Evolutionary conservation across 169 alveolate genomes (phyloP).

Genomic region (Eimeria necatrix): DNA sequence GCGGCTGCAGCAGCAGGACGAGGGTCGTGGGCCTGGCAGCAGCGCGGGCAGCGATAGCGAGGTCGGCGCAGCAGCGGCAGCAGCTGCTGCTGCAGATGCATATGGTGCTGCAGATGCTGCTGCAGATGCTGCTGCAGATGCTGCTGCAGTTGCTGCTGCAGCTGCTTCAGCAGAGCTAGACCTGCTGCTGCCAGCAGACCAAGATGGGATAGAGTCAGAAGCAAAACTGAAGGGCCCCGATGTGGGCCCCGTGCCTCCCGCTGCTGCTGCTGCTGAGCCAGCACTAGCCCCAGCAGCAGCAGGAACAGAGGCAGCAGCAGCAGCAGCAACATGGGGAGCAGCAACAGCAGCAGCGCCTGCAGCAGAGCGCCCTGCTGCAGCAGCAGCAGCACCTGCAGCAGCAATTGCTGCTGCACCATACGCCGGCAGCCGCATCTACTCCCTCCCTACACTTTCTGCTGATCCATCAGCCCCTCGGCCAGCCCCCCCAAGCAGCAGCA

Average conservation of each 20-base stretch:
- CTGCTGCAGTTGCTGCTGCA: neutral
- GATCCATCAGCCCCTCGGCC: neutral
- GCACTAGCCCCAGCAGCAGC: neutral
- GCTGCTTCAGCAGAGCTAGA: neutral
- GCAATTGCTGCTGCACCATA: neutral
- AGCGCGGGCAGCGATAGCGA: neutral
- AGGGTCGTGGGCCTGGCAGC: neutral
- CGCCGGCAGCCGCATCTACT: neutral
- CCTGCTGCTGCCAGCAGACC: neutral
- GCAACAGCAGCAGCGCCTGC: neutral
- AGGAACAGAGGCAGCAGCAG: constrained; percentile 9
- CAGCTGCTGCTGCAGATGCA: neutral
- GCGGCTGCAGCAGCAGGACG: neutral
- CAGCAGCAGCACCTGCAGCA: neutral
- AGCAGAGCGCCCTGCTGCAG: neutral
- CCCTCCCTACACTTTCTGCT: neutral
- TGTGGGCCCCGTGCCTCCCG: neutral
- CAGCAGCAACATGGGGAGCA: neutral
- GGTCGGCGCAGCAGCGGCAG: neutral
- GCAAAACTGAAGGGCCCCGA: neutral
- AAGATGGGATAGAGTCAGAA: neutral
- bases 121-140: neutral
- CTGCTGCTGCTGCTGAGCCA: neutral
- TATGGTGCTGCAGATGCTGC: neutral
- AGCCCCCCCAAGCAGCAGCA: constrained; percentile 8